Evolutionary conservation across 768 basidiomycete genomes (phyloP).

Genomic region (Agrocybe chaxingu): DNA sequence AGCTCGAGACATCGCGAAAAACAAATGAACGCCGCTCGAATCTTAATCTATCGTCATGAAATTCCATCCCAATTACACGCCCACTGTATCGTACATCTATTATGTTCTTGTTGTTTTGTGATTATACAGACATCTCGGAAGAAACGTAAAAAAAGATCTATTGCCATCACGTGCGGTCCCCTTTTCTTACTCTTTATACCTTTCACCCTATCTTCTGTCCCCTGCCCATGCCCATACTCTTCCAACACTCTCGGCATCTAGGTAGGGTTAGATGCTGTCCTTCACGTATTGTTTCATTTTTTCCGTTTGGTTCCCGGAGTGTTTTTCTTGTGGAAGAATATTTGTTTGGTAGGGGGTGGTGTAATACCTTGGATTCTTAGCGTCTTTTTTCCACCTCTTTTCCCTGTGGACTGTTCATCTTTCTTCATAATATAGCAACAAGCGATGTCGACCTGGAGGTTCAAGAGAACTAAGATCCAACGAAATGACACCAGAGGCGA

Average conservation of each 20-base stretch:
- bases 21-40: slow-evolving; percentile 27
- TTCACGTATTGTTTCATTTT: neutral
- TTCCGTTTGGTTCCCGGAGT: neutral
- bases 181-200: neutral
- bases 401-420: slow-evolving; percentile 1
- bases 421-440: slow-evolving; percentile 5
- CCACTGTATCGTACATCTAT: slow-evolving; percentile 22
- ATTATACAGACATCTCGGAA: slow-evolving; percentile 1
- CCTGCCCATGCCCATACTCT: too few relatives aligned
- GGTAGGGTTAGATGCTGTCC: neutral
- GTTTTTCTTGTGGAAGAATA: neutral
- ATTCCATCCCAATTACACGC: neutral
- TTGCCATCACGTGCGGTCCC: neutral
- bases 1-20: slow-evolving; percentile 81
- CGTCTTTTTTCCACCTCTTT: slow-evolving; percentile 1
- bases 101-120: slow-evolving; percentile 16
- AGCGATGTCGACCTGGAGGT: neutral
- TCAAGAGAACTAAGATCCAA: too few relatives aligned
- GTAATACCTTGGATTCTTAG: slow-evolving; percentile 4
- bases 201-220: neutral
- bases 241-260: too few relatives aligned
- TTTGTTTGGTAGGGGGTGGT: slow-evolving; percentile 2
- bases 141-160: slow-evolving; percentile 4
- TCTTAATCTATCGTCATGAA: slow-evolving; percentile 1
- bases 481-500: too few relatives aligned